A percentile compares a stretch with the other conserved stretches of the same genome.
Evolutionary conservation across 1,284 basidiomycete species (phyloP).

Genomic region (Microbotryum intermedium): DNA sequence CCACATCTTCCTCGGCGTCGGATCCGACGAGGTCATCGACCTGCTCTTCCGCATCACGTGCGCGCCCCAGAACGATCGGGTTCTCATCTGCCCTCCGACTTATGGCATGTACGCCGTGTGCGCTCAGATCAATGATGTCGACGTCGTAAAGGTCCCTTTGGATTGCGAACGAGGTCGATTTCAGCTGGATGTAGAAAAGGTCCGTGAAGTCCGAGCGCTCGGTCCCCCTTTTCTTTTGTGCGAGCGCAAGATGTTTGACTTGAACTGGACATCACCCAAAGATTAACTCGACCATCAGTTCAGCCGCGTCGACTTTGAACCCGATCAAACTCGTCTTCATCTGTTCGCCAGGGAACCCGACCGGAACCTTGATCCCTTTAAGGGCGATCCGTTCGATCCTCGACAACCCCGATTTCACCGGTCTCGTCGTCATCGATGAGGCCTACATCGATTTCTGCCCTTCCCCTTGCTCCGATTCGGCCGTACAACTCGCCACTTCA

Average conservation of each 20-base stretch:
- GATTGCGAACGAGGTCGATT: conserved; percentile 68
- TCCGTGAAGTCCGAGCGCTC: conserved; percentile 37
- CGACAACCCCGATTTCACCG: conserved; percentile 73
- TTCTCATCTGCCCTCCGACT: conserved; percentile 63
- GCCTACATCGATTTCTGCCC: conserved; percentile 91
- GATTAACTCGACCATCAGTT: conserved; percentile 69
- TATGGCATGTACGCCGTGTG: conserved; percentile 98
- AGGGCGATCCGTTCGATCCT: conserved; percentile 61
- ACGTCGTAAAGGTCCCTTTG: conserved; percentile 69
- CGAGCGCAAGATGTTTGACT: not conserved
- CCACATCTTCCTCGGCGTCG: conserved; percentile 87
- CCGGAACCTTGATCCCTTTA: conserved; percentile 77
- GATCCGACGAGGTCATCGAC: conserved; percentile 95
- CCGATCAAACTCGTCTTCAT: conserved; percentile 84
- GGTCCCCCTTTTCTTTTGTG: conserved; percentile 14
- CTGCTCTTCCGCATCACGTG: conserved; percentile 85
- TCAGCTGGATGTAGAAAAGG: conserved; percentile 63
- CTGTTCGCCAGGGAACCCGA: conserved; percentile 96
- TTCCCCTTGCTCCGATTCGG: not conserved
- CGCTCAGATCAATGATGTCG: conserved; percentile 90
- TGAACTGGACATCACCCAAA: conserved; percentile 35
- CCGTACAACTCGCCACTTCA: conserved; percentile 28
- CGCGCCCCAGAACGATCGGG: conserved; percentile 59
- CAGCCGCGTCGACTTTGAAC: conserved; percentile 32
- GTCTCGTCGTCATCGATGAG: conserved; percentile 90